phyloP scores from a whole-genome alignment of 371 early-diverging fungal genomes.

The Capillidium heterosporum region DNA sequence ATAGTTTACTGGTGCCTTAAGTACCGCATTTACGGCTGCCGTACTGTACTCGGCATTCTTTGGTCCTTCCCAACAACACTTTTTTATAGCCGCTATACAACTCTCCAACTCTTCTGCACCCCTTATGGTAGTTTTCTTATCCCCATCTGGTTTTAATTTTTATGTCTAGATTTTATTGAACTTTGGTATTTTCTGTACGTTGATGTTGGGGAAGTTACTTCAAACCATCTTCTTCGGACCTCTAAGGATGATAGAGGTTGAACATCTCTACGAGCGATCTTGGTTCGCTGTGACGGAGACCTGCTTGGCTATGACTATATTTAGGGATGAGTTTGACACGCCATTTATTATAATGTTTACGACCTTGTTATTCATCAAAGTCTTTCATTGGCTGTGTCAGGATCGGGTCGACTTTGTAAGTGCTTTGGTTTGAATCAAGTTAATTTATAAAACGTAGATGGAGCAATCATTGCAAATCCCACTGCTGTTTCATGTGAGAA shows the following conservation, averaged over 20 bases:
- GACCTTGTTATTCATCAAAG: conserved; percentile 66
- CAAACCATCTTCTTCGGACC: conserved; percentile 76
- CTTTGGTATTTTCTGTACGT: conserved; percentile 54
- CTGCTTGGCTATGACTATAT: conserved; percentile 86
- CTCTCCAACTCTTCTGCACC: conserved; percentile 17
- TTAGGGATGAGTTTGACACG: conserved; percentile 83
- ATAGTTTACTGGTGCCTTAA: conserved; percentile 3
- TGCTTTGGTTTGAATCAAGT: background rate
- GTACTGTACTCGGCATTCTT: background rate
- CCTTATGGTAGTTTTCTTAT: conserved; percentile 11
- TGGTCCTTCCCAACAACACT: conserved; percentile 5
- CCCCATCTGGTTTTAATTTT: background rate
- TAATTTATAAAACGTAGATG: conserved; percentile 31
- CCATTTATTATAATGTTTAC: conserved; percentile 67
- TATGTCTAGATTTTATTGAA: conserved; percentile 47
- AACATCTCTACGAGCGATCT: conserved; percentile 84
- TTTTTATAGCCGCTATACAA: conserved; percentile 22
- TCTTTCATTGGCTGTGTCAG: conserved; percentile 88
- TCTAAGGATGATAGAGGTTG: conserved; percentile 78
- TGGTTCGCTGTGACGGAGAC: conserved; percentile 95
- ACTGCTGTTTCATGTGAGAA: conserved; percentile 39
- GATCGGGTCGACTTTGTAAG: conserved; percentile 85
- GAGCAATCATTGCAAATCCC: conserved; percentile 56
- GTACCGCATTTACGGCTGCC: background rate
- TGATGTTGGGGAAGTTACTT: conserved; percentile 52